Percentiles rank a stretch among this genome's conserved stretches.
phyloP scores from a whole-genome alignment of 169 alveolate species.

The Babesia gibsoni region DNA sequence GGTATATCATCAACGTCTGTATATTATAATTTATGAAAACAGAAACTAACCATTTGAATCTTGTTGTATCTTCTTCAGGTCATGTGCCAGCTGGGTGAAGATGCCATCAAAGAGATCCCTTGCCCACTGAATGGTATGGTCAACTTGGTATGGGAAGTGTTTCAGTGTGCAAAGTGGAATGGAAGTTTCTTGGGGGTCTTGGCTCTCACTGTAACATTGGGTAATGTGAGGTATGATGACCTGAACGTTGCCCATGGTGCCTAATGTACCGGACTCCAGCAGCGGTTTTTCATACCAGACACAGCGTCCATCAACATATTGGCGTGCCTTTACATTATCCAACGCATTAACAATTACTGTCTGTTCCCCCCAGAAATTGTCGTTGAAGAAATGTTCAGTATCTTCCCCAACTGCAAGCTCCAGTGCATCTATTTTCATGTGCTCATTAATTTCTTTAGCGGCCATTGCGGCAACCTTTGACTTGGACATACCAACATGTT shows the following conservation, averaged over 20 bases:
- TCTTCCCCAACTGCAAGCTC: constrained; percentile 92
- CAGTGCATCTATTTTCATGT: constrained; percentile 74
- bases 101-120: constrained; percentile 94
- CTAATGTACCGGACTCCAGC: constrained; percentile 98
- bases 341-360: constrained; percentile 95
- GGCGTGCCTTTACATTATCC: constrained; percentile 95
- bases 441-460: constrained; percentile 86
- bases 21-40: constrained; percentile 42
- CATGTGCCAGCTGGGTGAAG: constrained; percentile 85
- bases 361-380: constrained; percentile 94
- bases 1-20: constrained; percentile 67
- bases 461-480: constrained; percentile 79
- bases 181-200: constrained; percentile 97
- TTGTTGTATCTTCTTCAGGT: constrained; percentile 87
- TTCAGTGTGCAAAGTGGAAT: constrained; percentile 93
- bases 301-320: constrained; percentile 95
- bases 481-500: constrained; percentile 74
- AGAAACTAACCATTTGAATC: constrained; percentile 77
- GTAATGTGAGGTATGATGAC: constrained; percentile 94
- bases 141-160: constrained; percentile 97
- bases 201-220: constrained; percentile 96
- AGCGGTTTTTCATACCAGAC: constrained; percentile 97
- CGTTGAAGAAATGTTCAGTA: constrained; percentile 94
- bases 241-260: constrained; percentile 96
- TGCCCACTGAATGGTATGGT: constrained; percentile 99